Evolutionary conservation across 2,329 filamentous ascomycete species (phyloP).

Genomic region (Canariomyces notabilis): DNA sequence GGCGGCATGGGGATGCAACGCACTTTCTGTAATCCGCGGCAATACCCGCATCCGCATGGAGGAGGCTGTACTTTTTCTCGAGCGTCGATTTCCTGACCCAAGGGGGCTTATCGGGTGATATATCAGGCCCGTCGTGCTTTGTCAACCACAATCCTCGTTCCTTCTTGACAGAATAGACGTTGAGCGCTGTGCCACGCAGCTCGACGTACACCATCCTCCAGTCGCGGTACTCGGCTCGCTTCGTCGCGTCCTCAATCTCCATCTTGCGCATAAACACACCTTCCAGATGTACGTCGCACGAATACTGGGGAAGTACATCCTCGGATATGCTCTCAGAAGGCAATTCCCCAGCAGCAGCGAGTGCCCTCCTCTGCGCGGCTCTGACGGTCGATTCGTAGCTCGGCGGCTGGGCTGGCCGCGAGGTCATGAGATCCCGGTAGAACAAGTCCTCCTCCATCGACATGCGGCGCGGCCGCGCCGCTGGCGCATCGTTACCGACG

Average conservation of each 20-base stretch:
- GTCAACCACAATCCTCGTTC: slow-evolving; percentile 46
- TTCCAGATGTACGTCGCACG: slow-evolving; percentile 50
- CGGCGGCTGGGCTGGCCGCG: slow-evolving; percentile 44
- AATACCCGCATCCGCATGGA: slow-evolving; percentile 70
- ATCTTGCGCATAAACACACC: slow-evolving; percentile 58
- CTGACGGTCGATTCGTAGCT: slow-evolving; percentile 37
- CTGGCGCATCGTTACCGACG: slow-evolving; percentile 36
- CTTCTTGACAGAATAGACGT: slow-evolving; percentile 59
- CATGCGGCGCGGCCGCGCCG: slow-evolving; percentile 35
- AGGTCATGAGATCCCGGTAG: slow-evolving; percentile 49
- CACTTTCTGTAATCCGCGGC: slow-evolving; percentile 68
- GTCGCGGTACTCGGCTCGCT: slow-evolving; percentile 55
- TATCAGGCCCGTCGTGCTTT: slow-evolving; percentile 41
- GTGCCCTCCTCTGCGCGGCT: slow-evolving; percentile 24
- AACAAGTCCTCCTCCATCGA: slow-evolving; percentile 53
- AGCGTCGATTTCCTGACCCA: slow-evolving; percentile 52
- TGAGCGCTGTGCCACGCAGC: slow-evolving; percentile 64
- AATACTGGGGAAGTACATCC: slow-evolving; percentile 52
- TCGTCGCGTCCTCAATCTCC: slow-evolving; percentile 61
- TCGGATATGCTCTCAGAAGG: slow-evolving; percentile 33
- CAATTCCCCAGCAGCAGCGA: slow-evolving; percentile 12
- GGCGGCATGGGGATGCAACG: slow-evolving; percentile 28
- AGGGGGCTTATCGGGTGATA: slow-evolving; percentile 45
- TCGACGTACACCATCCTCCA: slow-evolving; percentile 61
- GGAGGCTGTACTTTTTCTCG: slow-evolving; percentile 63